Evolutionary conservation across 2,329 filamentous ascomycete species (phyloP), one percentile per base, ranked within the genome.

Genomic region (Colletotrichum noveboracense): DNA sequence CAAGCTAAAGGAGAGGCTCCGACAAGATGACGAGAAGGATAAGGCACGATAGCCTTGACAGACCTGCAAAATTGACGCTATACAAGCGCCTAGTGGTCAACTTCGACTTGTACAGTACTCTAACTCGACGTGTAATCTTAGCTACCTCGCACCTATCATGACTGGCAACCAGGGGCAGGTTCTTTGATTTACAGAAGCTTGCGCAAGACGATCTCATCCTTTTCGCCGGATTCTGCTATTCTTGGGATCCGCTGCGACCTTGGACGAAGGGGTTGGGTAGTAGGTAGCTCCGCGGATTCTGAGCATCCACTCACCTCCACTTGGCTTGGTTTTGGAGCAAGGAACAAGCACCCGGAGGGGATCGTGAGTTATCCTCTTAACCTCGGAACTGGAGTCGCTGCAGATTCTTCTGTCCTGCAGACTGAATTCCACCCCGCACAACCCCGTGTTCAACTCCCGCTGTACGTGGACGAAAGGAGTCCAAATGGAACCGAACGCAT

Each of bases 1-100:
- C 34, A 93, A 90, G 79, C 81, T 93, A 66, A 80, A 91, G 16
- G 87, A 90, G 79, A 86, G 86, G 62, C 83, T 93, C 34, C 84
- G 83, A 65, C 85, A 88, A 75, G 90, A 92, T 77, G 90, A 91
- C 79, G 83, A 80, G 70, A 85, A 83, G 71, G 80, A 81, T 16
- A 69, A 69, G 60, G 21, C 60, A 10, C 10, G 32, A 24, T 71
- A 70, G 58, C 7, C 32, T 64, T 64, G 32, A 24, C 38, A 30
- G 52, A 12, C 48, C 34, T 34, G 62, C 43, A 24, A 52, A 52
- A 21, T 21, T 13, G n/a, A 52, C n/a, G 43, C 43, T 52, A n/a
- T 21, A 56, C 43, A 21, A 10, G 64, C 30, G 32, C 52, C 48
- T 7, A 8, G 32, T 28, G 48, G 18, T 12, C 16, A 34, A 13